Conservation (phyloP, 2,329 filamentous ascomycete genomes). For the Fusarium pininemorale region DNA sequence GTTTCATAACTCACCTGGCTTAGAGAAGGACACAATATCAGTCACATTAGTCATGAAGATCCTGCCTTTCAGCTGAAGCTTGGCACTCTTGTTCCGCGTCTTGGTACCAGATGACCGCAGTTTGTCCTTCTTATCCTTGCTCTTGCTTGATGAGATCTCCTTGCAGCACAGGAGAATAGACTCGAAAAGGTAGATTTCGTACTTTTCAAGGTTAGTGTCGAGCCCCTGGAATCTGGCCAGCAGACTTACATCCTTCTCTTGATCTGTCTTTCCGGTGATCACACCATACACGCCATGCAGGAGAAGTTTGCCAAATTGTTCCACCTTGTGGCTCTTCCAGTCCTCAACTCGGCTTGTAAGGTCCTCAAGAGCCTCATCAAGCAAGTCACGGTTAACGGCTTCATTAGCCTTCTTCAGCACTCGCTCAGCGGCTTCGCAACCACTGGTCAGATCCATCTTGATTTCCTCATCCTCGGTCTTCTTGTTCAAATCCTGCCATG, state of each 20-base stretch:
- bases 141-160: constrained; percentile 86
- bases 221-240: constrained; percentile 40
- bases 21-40: constrained; percentile 86
- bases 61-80: constrained; percentile 92
- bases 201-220: constrained; percentile 62
- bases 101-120: constrained; percentile 66
- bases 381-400: constrained; percentile 86
- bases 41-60: constrained; percentile 99
- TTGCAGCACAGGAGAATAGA: constrained; percentile 97
- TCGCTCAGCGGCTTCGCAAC: constrained; percentile 83
- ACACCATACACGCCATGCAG: constrained; percentile 92
- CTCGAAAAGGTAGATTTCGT: constrained; percentile 97
- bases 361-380: constrained; percentile 84
- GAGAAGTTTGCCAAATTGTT: constrained; percentile 89
- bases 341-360: constrained; percentile 87
- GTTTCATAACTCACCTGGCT: constrained; percentile 73
- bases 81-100: constrained; percentile 72
- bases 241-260: constrained; percentile 82
- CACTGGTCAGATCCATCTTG: constrained; percentile 76
- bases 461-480: constrained; percentile 79
- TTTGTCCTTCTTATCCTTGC: constrained; percentile 78
- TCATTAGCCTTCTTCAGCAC: constrained; percentile 88
- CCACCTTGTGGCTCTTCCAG: constrained; percentile 93
- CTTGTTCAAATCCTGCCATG: constrained; percentile 80
- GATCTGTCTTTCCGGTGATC: constrained; percentile 86